Base-by-base conservation (phyloP, 2,329 filamentous ascomycete species). In the Chalaropsis thielavioides region DNA sequence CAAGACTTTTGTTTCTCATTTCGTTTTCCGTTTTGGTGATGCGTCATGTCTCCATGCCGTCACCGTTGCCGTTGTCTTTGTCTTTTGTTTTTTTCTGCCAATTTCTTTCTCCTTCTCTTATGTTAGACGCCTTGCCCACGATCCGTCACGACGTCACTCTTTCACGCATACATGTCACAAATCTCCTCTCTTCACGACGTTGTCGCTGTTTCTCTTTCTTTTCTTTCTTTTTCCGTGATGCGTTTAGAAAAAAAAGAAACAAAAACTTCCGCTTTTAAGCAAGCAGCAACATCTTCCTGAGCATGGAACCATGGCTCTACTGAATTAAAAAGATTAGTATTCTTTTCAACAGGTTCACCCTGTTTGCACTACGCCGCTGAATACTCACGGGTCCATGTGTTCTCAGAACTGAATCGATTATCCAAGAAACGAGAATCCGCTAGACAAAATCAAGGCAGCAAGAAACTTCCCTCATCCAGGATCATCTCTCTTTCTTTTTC, bases 121-220 rank as follows among this genome's bases (percentile, higher is more conserved):
- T 61, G 40, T 62, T 64, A 61, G 61, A 66, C 65, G 54, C 61
- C 64, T 61, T 66, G 65, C 44, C 63, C 61, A 66, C 65, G 61
- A 66, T 66, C 43, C n/a, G 63, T 64, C 51, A 66, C 51, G 65
- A 66, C 58, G 46, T 63, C 49, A 27, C 35, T 61, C 27, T 60
- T 62, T 24, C 59, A n/a, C 27, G 17, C 38, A 19, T 60, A 54
- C 56, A 27, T 41, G 35, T 61, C 41, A 43, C 58, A 27, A 22
- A 13, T 43, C 59, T 54, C 22, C 40, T 56, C 40, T 58, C 64
- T 49, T 35, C 13, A 49, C 44, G 27, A 49, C 44, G 31, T 49
- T 35, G 31, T 49, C 43, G n/a, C 41, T 49, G 27, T 24, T 61
- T 19, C 7, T 24, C 46, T 59, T 27, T 40, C 35, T 6, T 15